phyloP scores from a whole-genome alignment of 2,329 filamentous ascomycete species.

The Graphium sp. region DNA sequence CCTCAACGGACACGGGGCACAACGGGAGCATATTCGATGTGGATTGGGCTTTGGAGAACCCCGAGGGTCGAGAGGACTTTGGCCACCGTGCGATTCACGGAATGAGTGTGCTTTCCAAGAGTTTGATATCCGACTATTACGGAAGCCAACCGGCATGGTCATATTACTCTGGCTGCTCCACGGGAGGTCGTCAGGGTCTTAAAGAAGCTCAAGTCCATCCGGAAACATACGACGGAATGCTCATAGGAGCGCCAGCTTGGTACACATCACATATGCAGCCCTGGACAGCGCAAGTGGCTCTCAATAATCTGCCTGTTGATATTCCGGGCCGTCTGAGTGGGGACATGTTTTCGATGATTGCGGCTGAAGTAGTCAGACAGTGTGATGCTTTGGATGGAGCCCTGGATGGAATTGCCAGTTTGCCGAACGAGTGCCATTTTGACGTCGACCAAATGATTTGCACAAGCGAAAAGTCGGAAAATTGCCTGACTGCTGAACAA shows the following conservation, averaged over 20 bases:
- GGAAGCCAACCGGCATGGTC: conserved; percentile 11
- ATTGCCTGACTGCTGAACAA: conserved; percentile 23
- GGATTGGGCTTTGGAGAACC: conserved; percentile 19
- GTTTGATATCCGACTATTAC: conserved; percentile 30
- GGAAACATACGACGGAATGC: conserved; percentile 26
- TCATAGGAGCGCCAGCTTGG: conserved; percentile 27
- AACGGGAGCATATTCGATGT: conserved; percentile 13
- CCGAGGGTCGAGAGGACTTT: conserved; percentile 17
- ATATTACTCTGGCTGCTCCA: conserved; percentile 32
- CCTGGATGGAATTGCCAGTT: conserved; percentile 28
- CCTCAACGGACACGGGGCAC: conserved; percentile 26
- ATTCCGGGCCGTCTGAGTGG: conserved; percentile 23
- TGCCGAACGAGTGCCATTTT: conserved; percentile 25
- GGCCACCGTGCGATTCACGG: conserved; percentile 25
- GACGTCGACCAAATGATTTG: conserved; percentile 22
- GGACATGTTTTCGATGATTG: conserved; percentile 24
- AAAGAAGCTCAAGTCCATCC: conserved; percentile 26
- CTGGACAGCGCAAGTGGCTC: conserved; percentile 14
- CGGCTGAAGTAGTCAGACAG: conserved; percentile 24
- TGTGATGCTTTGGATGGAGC: conserved; percentile 33
- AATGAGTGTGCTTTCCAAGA: conserved; percentile 18
- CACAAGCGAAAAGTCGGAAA: conserved; percentile 10
- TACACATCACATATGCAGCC: conserved; percentile 26
- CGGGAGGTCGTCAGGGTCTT: conserved; percentile 31
- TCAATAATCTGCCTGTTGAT: conserved; percentile 28